Evolutionary conservation across 306 rosid species (phyloP).

Genomic region (Fragaria iinumae): DNA sequence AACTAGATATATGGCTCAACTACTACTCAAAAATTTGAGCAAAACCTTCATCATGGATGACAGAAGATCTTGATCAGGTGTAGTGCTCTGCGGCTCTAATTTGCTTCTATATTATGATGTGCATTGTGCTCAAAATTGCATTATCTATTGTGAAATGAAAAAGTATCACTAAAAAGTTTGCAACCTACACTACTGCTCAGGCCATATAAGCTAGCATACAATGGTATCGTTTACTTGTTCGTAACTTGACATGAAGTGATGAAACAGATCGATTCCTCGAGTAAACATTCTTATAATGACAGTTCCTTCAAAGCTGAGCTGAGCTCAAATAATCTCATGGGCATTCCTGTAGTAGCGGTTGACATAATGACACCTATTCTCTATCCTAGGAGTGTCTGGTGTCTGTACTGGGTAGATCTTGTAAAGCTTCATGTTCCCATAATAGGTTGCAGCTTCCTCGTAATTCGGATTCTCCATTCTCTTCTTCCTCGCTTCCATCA

Average conservation of each 20-base stretch:
- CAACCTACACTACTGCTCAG: too few relatives aligned
- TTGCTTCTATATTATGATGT: too few relatives aligned
- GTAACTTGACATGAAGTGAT: too few relatives aligned
- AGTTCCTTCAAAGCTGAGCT: neutral
- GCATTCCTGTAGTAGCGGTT: neutral
- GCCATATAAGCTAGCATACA: too few relatives aligned
- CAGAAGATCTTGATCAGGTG: neutral
- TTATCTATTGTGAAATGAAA: too few relatives aligned
- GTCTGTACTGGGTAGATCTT: neutral
- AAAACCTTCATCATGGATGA: neutral
- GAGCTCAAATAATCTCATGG: neutral
- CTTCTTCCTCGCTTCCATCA: constrained; percentile 16
- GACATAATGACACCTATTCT: neutral
- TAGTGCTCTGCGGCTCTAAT: neutral
- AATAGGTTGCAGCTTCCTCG: neutral
- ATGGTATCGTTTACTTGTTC: too few relatives aligned
- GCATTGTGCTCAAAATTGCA: too few relatives aligned
- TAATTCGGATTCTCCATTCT: neutral
- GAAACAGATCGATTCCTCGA: too few relatives aligned
- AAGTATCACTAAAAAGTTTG: too few relatives aligned
- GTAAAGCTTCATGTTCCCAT: neutral
- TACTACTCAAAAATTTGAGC: neutral
- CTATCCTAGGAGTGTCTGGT: neutral
- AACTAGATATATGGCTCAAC: neutral
- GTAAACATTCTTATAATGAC: too few relatives aligned